Evolutionary conservation across 495 filamentous ascomycete genomes (phyloP).

Genomic region (Patellaria atrata): DNA sequence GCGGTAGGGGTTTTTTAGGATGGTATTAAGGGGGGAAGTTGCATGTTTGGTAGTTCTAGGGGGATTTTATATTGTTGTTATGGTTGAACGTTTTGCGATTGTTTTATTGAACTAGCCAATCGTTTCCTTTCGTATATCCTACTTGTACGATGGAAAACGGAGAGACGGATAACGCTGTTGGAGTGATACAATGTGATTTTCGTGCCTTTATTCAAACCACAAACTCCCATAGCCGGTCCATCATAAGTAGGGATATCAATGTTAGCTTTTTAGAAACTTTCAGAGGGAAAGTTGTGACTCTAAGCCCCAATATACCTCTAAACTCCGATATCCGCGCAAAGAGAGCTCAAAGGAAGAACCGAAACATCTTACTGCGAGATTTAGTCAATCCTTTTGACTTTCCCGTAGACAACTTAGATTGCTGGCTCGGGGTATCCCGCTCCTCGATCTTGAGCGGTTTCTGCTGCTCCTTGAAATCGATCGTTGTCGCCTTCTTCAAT

Average conservation of each 20-base stretch:
- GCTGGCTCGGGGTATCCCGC: not conserved
- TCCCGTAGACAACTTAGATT: not conserved
- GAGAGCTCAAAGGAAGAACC: conserved; percentile 12
- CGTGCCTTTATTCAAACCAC: no score
- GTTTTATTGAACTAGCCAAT: no score
- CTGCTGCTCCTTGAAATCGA: conserved; percentile 1
- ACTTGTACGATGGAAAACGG: no score
- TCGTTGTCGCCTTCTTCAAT: not conserved
- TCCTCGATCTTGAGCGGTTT: not conserved
- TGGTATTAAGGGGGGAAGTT: conserved; percentile 4
- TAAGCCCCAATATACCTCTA: no score
- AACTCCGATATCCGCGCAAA: not conserved
- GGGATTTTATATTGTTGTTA: conserved; percentile 2
- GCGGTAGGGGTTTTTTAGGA: conserved; percentile 29
- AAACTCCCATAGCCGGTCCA: no score
- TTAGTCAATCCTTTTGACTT: conserved; percentile 12
- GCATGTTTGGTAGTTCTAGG: conserved; percentile 1
- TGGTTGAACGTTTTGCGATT: not conserved
- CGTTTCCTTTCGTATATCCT: no score
- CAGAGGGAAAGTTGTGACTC: no score
- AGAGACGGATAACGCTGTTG: no score
- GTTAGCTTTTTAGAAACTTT: no score
- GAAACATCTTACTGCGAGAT: conserved; percentile 15
- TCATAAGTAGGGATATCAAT: no score
- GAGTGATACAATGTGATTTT: no score